Evolutionary conservation across 208 protist species (phyloP), one percentile per base, ranked within the genome.

Genomic region (Acanthamoeba culbertsoni): DNA sequence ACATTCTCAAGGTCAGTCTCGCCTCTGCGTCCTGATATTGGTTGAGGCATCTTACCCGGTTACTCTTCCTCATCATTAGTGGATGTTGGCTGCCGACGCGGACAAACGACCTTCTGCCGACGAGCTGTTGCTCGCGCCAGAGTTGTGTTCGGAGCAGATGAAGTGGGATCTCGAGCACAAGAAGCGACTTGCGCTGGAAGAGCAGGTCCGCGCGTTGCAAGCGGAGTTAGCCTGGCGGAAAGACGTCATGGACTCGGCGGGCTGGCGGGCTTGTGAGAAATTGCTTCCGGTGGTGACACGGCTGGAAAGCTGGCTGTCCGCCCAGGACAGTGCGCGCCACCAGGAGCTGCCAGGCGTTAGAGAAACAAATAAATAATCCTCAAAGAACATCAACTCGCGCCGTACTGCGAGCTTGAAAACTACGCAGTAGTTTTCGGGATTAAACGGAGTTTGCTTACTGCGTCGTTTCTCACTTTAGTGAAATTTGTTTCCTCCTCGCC

Each of bases 101-200:
- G 82, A 90, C 37, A 90, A 90, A 40, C 48, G 82, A 68, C 82
- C 82, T 31, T 65, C 82, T 8, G 82, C 82, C 16, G 82, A 90
- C 33, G 82, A 90, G 37, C 51, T 90, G 55, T 26, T 90, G 55
- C 53, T 33, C 31, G n/a, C 82, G 51, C 82, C 82, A 5, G 53
- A n/a, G 53, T 16, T 90, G 55, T 71, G 55, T 46, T 63, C 82
- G 35, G 82, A 65, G 0, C 23, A 90, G 51, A 68, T 71, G 82
- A 90, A 90, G 82, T 68, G 48, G 53, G 53, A 71, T 37, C n/a
- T 71, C 12, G 53, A 90, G 82, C 82, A 71, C 82, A 59, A 90
- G 45, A 68, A 71, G 28, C 82, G 53, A 8, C 2, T 48, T 4
- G 82, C 0, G 48, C 82, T 68, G 2, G 82, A 90, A 20, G 82